Evolutionary conservation across 1,284 basidiomycete genomes (phyloP).

Genomic region (Leccinum griseonigrum): DNA sequence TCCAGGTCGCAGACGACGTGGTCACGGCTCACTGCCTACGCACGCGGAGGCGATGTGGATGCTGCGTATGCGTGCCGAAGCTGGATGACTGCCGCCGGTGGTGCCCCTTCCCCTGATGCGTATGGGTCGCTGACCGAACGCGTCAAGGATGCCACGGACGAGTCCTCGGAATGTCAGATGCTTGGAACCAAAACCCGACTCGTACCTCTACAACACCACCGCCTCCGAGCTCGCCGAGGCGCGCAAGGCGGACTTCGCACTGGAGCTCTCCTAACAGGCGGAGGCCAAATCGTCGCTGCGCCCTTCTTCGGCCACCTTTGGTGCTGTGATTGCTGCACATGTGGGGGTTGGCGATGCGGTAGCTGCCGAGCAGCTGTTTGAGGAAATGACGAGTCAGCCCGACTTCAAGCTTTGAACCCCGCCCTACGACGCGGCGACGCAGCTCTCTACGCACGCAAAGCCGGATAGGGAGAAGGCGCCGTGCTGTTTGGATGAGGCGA

Average conservation of each 20-base stretch:
- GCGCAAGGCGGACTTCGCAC: constrained; percentile 83
- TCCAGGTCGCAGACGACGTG: constrained; percentile 83
- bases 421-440: constrained; percentile 99
- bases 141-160: constrained; percentile 93
- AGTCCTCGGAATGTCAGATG: constrained; percentile 77
- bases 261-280: constrained; percentile 85
- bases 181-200: constrained; percentile 73
- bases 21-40: constrained; percentile 79
- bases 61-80: constrained; percentile 77
- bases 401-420: constrained; percentile 89
- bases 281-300: constrained; percentile 57
- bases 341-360: constrained; percentile 88
- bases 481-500: constrained; percentile 75
- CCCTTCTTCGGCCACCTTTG: constrained; percentile 91
- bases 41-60: constrained; percentile 77
- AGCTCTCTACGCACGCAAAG: constrained; percentile 88
- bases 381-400: constrained; percentile 75
- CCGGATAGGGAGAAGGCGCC: constrained; percentile 80
- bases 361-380: constrained; percentile 83
- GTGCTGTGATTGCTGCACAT: constrained; percentile 93
- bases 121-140: constrained; percentile 88
- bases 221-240: constrained; percentile 94
- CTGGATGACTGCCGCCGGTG: constrained; percentile 76
- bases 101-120: constrained; percentile 82
- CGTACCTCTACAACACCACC: constrained; percentile 93